These are phyloP conservation scores for Penicillium sp. DNA, from an alignment of 2,329 filamentous ascomycete genomes.

Conservation along the genomic window DNA sequence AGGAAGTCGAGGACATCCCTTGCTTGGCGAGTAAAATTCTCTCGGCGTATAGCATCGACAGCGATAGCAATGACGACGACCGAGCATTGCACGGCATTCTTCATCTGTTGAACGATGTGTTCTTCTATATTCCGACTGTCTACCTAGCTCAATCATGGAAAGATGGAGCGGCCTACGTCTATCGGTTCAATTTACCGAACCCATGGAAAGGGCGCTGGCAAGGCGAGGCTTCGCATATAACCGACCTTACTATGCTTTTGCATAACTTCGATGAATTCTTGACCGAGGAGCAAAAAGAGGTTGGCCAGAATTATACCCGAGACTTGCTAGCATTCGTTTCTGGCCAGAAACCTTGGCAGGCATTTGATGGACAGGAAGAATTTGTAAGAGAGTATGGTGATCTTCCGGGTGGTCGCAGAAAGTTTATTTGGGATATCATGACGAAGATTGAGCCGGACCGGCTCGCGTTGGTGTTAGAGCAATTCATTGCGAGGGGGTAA, in stretches of 20 bases:
- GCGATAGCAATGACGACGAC: neutral
- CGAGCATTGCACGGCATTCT: neutral
- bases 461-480: neutral
- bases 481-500: neutral
- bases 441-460: neutral
- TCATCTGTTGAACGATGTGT: neutral
- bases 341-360: neutral
- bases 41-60: neutral
- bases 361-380: neutral
- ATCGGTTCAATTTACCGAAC: neutral
- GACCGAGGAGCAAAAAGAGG: neutral
- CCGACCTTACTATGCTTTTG: neutral
- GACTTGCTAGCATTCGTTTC: neutral
- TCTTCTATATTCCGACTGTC: neutral
- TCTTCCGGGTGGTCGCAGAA: neutral
- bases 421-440: neutral
- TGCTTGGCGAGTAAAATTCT: neutral
- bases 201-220: neutral
- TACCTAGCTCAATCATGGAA: neutral
- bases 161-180: neutral
- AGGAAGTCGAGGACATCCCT: neutral
- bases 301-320: neutral
- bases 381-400: neutral
- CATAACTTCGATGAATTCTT: neutral
- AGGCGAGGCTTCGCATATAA: neutral